Conservation (phyloP, 805 yeast genomes). For the Saturnispora mendoncae region DNA sequence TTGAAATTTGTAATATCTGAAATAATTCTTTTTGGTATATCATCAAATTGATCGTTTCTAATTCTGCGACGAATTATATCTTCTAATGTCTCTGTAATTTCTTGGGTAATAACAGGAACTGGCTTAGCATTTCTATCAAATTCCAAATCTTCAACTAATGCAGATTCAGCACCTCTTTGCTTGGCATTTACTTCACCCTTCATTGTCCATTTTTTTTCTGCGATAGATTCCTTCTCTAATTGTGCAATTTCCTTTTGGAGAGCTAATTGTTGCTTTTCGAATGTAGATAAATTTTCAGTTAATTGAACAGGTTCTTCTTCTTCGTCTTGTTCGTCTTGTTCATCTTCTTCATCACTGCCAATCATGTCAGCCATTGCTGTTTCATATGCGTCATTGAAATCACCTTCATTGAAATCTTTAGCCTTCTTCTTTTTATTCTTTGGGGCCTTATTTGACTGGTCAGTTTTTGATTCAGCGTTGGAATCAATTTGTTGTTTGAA, state of each 20-base stretch:
- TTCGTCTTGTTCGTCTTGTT: conserved; percentile 23
- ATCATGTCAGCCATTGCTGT: conserved; percentile 56
- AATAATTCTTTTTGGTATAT: conserved; percentile 64
- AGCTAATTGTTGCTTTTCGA: conserved; percentile 72
- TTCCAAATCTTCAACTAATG: conserved; percentile 72
- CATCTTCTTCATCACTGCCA: conserved; percentile 35
- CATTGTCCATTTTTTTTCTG: conserved; percentile 89
- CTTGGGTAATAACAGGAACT: conserved; percentile 89
- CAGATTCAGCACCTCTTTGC: conserved; percentile 77
- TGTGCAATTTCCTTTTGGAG: conserved; percentile 68
- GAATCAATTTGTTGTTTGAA: conserved; percentile 34
- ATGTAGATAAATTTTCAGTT: conserved; percentile 49
- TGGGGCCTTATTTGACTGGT: no score
- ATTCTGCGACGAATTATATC: conserved; percentile 83
- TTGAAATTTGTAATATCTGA: conserved; percentile 58
- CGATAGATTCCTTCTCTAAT: conserved; percentile 80
- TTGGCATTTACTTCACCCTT: conserved; percentile 83
- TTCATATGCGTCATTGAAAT: conserved; percentile 51
- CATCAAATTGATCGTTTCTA: conserved; percentile 69
- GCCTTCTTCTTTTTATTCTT: conserved; percentile 15
- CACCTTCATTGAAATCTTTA: conserved; percentile 49
- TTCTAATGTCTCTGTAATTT: conserved; percentile 77
- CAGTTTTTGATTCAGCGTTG: conserved; percentile 17
- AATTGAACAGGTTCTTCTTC: conserved; percentile 21
- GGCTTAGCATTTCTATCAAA: conserved; percentile 94